Conservation (phyloP, 805 yeast species). For the Pichia cephalocereana region DNA sequence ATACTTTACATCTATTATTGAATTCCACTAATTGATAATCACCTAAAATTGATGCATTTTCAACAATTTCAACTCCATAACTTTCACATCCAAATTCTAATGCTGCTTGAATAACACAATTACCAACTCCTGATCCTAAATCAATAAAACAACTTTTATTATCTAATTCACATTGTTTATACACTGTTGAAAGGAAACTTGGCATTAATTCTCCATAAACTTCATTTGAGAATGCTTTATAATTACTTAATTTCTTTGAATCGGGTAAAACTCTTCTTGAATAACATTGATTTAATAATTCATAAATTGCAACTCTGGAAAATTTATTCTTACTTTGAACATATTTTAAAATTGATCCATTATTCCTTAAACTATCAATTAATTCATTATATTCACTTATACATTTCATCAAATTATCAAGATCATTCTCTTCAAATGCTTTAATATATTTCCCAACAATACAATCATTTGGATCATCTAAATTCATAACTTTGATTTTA, state of each 20-base stretch:
- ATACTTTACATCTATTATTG: slow-evolving; percentile 43
- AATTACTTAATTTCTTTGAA: slow-evolving; percentile 51
- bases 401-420: slow-evolving; percentile 2
- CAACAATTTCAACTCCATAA: slow-evolving; percentile 89
- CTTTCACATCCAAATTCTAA: slow-evolving; percentile 75
- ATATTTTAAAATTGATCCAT: slow-evolving; percentile 19
- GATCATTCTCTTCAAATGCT: slow-evolving; percentile 21
- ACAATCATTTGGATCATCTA: slow-evolving; percentile 28
- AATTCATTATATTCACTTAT: slow-evolving; percentile 38
- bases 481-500: slow-evolving; percentile 25
- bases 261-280: slow-evolving; percentile 72
- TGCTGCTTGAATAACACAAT: slow-evolving; percentile 83
- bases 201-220: slow-evolving; percentile 92
- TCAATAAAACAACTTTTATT: slow-evolving; percentile 63
- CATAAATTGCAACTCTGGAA: slow-evolving; percentile 46
- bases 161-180: slow-evolving; percentile 46
- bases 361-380: slow-evolving; percentile 27
- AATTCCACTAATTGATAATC: slow-evolving; percentile 51
- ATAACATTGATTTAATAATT: slow-evolving; percentile 63
- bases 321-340: slow-evolving; percentile 16
- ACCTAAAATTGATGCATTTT: slow-evolving; percentile 65
- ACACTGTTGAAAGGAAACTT: slow-evolving; percentile 57
- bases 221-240: slow-evolving; percentile 80
- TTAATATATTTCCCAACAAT: slow-evolving; percentile 31
- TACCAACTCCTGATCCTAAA: slow-evolving; percentile 92